Conservation (phyloP, 257 asterid species). For the Solanum etuberosum region DNA sequence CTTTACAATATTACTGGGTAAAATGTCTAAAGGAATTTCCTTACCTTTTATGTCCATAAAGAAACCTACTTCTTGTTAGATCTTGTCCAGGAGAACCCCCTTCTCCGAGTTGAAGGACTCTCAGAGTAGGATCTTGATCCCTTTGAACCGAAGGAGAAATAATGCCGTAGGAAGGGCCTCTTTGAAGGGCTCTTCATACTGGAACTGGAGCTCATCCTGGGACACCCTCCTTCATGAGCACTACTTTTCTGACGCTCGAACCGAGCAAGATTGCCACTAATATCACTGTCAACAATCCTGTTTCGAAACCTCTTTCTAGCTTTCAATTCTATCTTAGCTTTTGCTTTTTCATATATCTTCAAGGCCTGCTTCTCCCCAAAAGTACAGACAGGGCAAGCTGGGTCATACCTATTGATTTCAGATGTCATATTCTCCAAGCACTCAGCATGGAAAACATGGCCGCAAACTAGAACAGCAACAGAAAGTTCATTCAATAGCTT, state of each 20-base stretch:
- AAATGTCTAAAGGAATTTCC: conserved; percentile 12
- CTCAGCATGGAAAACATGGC: conserved; percentile 89
- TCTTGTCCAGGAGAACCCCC: conserved; percentile 62
- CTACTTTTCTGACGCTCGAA: conserved; percentile 42
- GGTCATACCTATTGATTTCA: conserved; percentile 73
- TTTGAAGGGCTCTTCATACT: conserved; percentile 51
- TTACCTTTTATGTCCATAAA: conserved; percentile 15
- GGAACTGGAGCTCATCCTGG: conserved; percentile 55
- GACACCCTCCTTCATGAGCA: conserved; percentile 39
- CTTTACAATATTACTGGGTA: neutral
- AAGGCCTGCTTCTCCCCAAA: conserved; percentile 68
- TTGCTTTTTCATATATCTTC: conserved; percentile 80
- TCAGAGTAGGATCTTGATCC: conserved; percentile 33
- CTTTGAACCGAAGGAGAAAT: conserved; percentile 70
- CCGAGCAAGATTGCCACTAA: conserved; percentile 23
- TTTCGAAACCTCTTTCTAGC: conserved; percentile 56
- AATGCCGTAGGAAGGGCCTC: conserved; percentile 64
- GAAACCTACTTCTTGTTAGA: conserved; percentile 45
- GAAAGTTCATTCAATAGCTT: conserved; percentile 71
- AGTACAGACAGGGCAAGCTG: conserved; percentile 85
- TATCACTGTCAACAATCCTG: conserved; percentile 51
- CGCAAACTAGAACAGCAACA: conserved; percentile 80
- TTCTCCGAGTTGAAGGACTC: conserved; percentile 35
- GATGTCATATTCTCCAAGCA: conserved; percentile 90
- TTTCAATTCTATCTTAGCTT: conserved; percentile 63